A percentile compares a stretch with the other conserved stretches of the same genome.
phyloP scores from a whole-genome alignment of 768 basidiomycete genomes.

The Podaxis pistillaris region DNA sequence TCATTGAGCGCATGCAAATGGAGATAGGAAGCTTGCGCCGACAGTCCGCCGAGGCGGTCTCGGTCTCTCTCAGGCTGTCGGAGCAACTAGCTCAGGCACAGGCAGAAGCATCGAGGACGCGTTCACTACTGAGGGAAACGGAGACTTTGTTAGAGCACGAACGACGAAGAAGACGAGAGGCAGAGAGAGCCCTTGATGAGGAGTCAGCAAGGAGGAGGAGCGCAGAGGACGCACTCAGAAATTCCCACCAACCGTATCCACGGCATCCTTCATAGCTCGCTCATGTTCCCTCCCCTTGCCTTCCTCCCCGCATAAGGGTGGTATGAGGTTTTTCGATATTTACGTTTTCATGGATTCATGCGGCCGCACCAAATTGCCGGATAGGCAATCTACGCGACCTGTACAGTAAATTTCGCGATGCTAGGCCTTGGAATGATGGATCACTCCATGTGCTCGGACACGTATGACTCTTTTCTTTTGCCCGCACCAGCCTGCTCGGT shows the following conservation, averaged over 20 bases:
- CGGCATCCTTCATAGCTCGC: constrained; percentile 9
- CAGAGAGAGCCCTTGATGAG: constrained; percentile 44
- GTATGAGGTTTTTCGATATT: background rate
- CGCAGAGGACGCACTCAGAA: constrained; percentile 25
- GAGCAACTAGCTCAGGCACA: constrained; percentile 70
- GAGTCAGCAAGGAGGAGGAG: constrained; percentile 23
- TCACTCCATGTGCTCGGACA: background rate
- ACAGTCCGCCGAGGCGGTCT: constrained; percentile 68
- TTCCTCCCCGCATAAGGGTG: too few relatives aligned
- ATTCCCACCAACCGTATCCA: constrained; percentile 4
- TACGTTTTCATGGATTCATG: background rate
- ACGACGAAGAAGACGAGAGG: constrained; percentile 47
- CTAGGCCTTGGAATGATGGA: constrained; percentile 2
- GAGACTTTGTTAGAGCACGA: constrained; percentile 62
- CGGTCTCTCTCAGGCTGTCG: constrained; percentile 60
- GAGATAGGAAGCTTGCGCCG: constrained; percentile 64
- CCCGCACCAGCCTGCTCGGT: background rate
- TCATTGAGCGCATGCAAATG: constrained; percentile 61
- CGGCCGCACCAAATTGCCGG: background rate
- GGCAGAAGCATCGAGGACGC: constrained; percentile 54
- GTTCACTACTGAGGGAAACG: constrained; percentile 50
- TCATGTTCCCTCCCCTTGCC: background rate
- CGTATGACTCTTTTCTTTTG: background rate
- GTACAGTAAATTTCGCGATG: background rate
- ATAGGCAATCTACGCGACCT: background rate